These are phyloP conservation scores for Luffa aegyptiaca DNA, from an alignment of 306 rosid genomes.

Conservation along the genomic window DNA sequence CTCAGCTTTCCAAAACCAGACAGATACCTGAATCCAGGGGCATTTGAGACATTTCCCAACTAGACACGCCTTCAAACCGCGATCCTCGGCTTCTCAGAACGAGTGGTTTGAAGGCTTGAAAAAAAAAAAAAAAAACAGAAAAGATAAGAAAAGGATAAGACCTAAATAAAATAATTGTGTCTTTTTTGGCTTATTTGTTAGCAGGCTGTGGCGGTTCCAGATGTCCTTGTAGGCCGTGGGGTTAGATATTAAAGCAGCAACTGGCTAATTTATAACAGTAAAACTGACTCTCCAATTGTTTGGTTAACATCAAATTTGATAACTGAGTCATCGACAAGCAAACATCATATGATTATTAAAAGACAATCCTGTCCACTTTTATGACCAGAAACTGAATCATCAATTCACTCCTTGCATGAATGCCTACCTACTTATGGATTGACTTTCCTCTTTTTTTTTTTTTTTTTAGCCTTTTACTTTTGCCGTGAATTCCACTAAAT, in stretches of 20 bases:
- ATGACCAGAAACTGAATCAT: background rate
- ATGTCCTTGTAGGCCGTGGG: background rate
- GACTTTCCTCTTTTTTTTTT: background rate
- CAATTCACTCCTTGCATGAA: background rate
- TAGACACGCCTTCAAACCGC: background rate
- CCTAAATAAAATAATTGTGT: background rate
- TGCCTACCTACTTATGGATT: background rate
- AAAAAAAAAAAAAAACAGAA: background rate
- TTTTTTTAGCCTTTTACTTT: background rate
- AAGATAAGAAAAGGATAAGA: background rate
- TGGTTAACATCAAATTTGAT: background rate
- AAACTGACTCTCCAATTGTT: background rate
- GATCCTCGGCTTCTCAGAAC: background rate
- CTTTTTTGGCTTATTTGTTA: background rate
- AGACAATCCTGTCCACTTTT: background rate
- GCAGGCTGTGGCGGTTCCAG: background rate
- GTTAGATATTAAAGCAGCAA: background rate
- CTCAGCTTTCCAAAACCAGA: background rate
- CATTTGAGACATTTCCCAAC: background rate
- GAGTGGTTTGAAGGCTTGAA: background rate
- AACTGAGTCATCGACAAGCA: background rate
- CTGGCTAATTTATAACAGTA: background rate
- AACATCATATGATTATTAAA: slow-evolving; percentile 11
- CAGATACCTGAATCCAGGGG: background rate
- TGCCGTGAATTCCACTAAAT: background rate